phyloP scores from a whole-genome alignment of 129 eudicot genomes.

The Oenanthe sinensis region DNA sequence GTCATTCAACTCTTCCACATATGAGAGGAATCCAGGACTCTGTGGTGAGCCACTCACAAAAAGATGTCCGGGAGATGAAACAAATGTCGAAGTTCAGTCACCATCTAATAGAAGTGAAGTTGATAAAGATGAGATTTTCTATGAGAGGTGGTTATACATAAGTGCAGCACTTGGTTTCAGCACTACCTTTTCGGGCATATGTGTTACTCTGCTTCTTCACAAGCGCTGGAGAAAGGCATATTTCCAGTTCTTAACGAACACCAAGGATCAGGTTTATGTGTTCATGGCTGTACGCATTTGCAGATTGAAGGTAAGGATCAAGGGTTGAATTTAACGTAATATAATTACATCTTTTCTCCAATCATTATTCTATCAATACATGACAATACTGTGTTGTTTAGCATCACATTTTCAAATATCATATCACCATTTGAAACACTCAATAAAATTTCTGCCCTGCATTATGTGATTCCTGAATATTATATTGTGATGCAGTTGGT shows the following conservation, averaged over 20 bases:
- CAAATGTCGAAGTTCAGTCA: neutral
- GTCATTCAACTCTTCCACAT: conserved; percentile 20
- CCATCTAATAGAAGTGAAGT: neutral
- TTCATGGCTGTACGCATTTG: neutral
- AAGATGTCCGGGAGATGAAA: conserved; percentile 12
- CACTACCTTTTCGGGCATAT: neutral
- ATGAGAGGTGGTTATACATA: conserved; percentile 18
- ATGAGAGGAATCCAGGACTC: conserved; percentile 13
- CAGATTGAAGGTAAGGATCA: neutral
- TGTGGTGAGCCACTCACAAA: conserved; percentile 27
- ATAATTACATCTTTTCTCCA: too few relatives aligned
- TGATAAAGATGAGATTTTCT: neutral
- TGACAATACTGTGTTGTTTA: too few relatives aligned
- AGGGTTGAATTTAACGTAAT: neutral
- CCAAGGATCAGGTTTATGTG: neutral
- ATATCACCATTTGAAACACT: too few relatives aligned
- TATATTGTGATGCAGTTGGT: too few relatives aligned
- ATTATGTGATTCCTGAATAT: too few relatives aligned
- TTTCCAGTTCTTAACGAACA: neutral
- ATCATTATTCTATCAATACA: too few relatives aligned
- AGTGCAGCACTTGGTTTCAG: conserved; percentile 9
- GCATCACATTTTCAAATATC: too few relatives aligned
- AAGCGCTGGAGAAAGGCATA: neutral
- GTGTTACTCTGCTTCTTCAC: neutral
- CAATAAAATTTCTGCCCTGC: too few relatives aligned